These are phyloP conservation scores for Populus deltoides DNA, from an alignment of 345 rosid species.

Conservation along the genomic window DNA sequence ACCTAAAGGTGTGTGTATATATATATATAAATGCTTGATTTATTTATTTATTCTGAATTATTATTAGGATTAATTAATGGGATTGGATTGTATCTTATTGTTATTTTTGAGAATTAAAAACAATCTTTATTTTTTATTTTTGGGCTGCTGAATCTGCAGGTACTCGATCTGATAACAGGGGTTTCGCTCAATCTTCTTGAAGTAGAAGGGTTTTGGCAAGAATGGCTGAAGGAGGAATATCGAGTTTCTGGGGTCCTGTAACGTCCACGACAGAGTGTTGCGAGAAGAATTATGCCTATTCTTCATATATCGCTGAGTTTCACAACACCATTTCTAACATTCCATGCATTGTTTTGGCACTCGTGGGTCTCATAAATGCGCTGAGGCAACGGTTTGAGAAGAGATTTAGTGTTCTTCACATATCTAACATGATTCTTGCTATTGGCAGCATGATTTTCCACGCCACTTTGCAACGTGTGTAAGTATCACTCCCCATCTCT, in stretches of 20 bases:
- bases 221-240: slow-evolving; percentile 68
- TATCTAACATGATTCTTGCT: slow-evolving; percentile 80
- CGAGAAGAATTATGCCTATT: slow-evolving; percentile 66
- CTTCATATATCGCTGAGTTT: slow-evolving; percentile 78
- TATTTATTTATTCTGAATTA: not conserved
- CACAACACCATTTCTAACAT: slow-evolving; percentile 71
- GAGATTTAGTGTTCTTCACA: slow-evolving; percentile 81
- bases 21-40: not conserved
- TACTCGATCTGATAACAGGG: not conserved
- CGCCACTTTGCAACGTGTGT: slow-evolving; percentile 72
- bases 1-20: not conserved
- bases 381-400: slow-evolving; percentile 81
- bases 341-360: slow-evolving; percentile 69
- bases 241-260: slow-evolving; percentile 90
- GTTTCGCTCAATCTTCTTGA: not conserved
- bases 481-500: slow-evolving; percentile 23
- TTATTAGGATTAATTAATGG: not conserved
- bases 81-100: not conserved
- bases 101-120: not conserved
- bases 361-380: slow-evolving; percentile 75
- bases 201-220: not conserved
- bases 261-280: slow-evolving; percentile 71
- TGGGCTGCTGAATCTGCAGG: not conserved
- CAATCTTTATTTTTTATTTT: not conserved
- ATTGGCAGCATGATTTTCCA: slow-evolving; percentile 91